Evolutionary conservation across 31 red algal genomes (phyloP).

Genomic region (Odonthalia washingtoniensis): DNA sequence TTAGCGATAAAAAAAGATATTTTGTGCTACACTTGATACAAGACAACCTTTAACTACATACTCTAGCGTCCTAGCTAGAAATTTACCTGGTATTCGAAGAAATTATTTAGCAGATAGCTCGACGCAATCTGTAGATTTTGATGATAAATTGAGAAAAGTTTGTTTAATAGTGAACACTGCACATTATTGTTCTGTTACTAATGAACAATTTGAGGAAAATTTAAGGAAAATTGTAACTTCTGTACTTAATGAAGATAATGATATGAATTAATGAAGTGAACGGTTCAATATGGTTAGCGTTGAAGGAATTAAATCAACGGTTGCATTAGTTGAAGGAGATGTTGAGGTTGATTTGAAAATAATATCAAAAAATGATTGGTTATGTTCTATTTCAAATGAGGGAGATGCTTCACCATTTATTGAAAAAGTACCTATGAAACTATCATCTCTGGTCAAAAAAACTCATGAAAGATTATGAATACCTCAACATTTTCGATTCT

Average conservation of each 20-base stretch:
- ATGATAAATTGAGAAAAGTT: conserved; percentile 41
- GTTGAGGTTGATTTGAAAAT: conserved; percentile 66
- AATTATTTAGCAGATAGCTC: conserved; percentile 62
- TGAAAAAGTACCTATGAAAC: conserved; percentile 58
- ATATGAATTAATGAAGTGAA: conserved; percentile 69
- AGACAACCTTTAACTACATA: conserved; percentile 82
- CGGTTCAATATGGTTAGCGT: conserved; percentile 71
- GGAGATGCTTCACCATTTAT: conserved; percentile 80
- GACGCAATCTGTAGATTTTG: conserved; percentile 42
- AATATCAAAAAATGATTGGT: conserved; percentile 71
- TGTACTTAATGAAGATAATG: conserved; percentile 67
- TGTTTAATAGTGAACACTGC: conserved; percentile 78
- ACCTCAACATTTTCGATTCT: no score
- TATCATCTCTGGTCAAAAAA: conserved; percentile 39
- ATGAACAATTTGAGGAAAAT: conserved; percentile 79
- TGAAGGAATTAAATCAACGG: conserved; percentile 69
- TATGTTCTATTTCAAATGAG: conserved; percentile 50
- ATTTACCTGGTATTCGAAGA: conserved; percentile 46
- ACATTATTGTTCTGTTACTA: conserved; percentile 86
- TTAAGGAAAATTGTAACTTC: conserved; percentile 70
- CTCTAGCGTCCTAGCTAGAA: conserved; percentile 66
- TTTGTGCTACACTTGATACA: conserved; percentile 80
- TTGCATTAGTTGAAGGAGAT: conserved; percentile 68
- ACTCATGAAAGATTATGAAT: conserved; percentile 46
- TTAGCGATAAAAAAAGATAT: conserved; percentile 91